Percentiles rank a stretch among this genome's conserved stretches.
Conservation (phyloP, 176 grass and related monocot species). For the Juncus effusus region DNA sequence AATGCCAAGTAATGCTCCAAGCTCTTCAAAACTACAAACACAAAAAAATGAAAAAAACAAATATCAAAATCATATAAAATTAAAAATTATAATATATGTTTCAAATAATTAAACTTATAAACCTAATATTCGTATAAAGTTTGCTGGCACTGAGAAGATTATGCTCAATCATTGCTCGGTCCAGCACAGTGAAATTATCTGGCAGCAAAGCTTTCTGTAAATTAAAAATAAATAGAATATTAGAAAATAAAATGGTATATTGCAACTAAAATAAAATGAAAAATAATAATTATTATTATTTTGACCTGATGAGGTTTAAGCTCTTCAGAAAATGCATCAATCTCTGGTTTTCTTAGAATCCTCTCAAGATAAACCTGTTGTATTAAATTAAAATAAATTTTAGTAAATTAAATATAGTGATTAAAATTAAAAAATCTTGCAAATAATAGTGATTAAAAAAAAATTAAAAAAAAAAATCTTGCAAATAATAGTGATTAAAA, state of each 20-base stretch:
- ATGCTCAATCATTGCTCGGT: conserved; percentile 98
- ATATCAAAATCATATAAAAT: conserved; percentile 15
- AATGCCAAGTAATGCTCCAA: conserved; percentile 93
- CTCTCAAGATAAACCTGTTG: conserved; percentile 96
- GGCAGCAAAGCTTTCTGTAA: conserved; percentile 97
- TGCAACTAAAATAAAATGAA: background rate
- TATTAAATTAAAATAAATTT: conserved; percentile 8
- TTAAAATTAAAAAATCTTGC: no score
- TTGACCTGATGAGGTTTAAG: conserved; percentile 84
- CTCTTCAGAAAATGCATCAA: conserved; percentile 96
- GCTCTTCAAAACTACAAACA: conserved; percentile 73
- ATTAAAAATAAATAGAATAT: conserved; percentile 28
- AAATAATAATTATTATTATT: background rate
- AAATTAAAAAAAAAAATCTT: no score
- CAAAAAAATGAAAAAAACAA: conserved; percentile 21
- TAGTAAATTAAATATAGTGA: no score
- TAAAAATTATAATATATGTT: background rate
- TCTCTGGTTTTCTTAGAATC: conserved; percentile 99
- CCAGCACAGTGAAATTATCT: conserved; percentile 93
- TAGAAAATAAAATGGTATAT: background rate
- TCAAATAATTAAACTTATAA: background rate
- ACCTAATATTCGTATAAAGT: conserved; percentile 99
- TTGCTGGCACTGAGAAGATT: conserved; percentile 97
- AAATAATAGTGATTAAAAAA: background rate
- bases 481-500: no score